Conservation (phyloP, 805 yeast genomes). For the Scheffersomyces stipitis region DNA sequence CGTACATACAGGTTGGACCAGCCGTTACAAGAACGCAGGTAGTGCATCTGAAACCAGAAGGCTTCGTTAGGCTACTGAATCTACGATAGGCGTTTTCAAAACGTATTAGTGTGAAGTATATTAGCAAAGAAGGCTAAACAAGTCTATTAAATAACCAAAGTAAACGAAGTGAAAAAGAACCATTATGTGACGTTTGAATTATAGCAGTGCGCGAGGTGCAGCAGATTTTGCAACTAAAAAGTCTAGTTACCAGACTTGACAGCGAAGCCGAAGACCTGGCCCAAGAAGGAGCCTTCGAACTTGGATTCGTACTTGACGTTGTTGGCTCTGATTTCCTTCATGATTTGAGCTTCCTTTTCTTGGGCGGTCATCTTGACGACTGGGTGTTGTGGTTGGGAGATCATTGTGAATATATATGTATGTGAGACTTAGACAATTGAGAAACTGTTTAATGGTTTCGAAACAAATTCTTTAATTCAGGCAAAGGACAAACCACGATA, state of each 20-base stretch:
- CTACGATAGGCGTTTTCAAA: too few relatives aligned
- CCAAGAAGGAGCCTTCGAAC: slow-evolving; percentile 42
- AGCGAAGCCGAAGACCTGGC: slow-evolving; percentile 39
- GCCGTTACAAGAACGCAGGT: too few relatives aligned
- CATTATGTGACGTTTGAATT: too few relatives aligned
- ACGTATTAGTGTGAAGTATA: not conserved
- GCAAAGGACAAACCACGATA: too few relatives aligned
- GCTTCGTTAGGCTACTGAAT: too few relatives aligned
- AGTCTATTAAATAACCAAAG: slow-evolving; percentile 1
- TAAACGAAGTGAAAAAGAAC: not conserved
- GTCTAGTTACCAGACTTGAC: slow-evolving; percentile 8
- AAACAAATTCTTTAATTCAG: too few relatives aligned
- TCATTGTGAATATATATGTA: not conserved
- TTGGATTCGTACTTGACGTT: slow-evolving; percentile 36
- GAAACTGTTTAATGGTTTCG: too few relatives aligned
- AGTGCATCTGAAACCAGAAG: too few relatives aligned
- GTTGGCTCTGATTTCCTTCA: slow-evolving; percentile 42
- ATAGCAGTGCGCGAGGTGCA: not conserved
- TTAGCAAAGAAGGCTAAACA: not conserved
- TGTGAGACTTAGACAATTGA: too few relatives aligned
- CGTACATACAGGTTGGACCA: too few relatives aligned
- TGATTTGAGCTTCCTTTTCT: slow-evolving; percentile 46
- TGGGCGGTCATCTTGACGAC: slow-evolving; percentile 25
- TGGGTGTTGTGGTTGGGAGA: slow-evolving; percentile 1
- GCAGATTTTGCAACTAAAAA: not conserved